phyloP scores from a whole-genome alignment of 305 asterid genomes.

The Caryopteris hybrid region DNA sequence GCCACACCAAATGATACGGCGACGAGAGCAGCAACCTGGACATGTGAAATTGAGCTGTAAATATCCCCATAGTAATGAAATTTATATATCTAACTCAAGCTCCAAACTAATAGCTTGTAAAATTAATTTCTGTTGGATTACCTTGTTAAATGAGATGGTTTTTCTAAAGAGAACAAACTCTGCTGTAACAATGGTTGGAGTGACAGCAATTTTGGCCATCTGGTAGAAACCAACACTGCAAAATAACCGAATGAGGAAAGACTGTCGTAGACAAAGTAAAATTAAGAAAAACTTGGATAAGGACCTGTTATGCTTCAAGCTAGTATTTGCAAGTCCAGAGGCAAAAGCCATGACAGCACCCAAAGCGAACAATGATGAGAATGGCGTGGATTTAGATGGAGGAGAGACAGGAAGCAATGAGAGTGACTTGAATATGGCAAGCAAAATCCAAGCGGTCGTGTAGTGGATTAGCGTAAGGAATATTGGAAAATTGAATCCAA shows the following conservation, averaged over 20 bases:
- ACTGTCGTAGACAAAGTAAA: background rate
- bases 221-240: slow-evolving; percentile 92
- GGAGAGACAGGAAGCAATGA: slow-evolving; percentile 72
- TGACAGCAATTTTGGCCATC: slow-evolving; percentile 94
- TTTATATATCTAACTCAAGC: no score
- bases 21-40: slow-evolving; percentile 60
- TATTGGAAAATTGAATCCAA: slow-evolving; percentile 89
- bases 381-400: slow-evolving; percentile 71
- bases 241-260: slow-evolving; percentile 26
- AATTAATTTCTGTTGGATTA: no score
- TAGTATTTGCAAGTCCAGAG: slow-evolving; percentile 83
- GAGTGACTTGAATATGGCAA: slow-evolving; percentile 60
- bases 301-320: slow-evolving; percentile 83
- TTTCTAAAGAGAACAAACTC: slow-evolving; percentile 65
- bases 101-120: no score
- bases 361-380: slow-evolving; percentile 70
- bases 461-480: slow-evolving; percentile 82
- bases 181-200: slow-evolving; percentile 84
- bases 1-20: slow-evolving; percentile 83
- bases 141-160: slow-evolving; percentile 56
- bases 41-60: background rate
- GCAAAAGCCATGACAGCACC: slow-evolving; percentile 89
- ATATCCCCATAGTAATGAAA: background rate
- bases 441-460: slow-evolving; percentile 63
- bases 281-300: no score